Conservation (phyloP, 768 basidiomycete genomes). For the Hygrophorus russula region DNA sequence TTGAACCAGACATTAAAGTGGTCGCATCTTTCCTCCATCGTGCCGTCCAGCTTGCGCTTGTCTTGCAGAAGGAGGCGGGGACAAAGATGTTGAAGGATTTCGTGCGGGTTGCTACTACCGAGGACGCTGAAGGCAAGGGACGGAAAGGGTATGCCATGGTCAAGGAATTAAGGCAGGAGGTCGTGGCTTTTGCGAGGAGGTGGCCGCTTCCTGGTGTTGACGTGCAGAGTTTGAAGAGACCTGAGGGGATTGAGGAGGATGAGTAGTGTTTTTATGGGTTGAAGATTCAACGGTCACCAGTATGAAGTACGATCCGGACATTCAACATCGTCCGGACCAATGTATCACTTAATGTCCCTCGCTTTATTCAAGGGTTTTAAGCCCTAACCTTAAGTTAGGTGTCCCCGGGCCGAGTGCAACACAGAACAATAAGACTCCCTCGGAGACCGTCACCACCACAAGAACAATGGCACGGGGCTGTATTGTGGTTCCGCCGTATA, state of each 20-base stretch:
- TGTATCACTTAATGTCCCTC: no score
- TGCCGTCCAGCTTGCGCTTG: conserved; percentile 80
- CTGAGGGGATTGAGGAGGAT: conserved; percentile 40
- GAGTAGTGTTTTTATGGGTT: background rate
- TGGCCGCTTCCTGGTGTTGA: conserved; percentile 93
- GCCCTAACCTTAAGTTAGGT: no score
- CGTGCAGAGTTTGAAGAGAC: conserved; percentile 34
- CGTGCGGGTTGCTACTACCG: conserved; percentile 62
- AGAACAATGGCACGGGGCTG: no score
- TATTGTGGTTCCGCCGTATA: no score
- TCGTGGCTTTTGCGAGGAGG: conserved; percentile 65
- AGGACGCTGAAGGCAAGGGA: conserved; percentile 37
- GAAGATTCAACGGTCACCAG: conserved; percentile 48
- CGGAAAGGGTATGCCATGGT: conserved; percentile 65
- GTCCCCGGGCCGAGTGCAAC: no score
- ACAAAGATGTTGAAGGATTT: conserved; percentile 96
- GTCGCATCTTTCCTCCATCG: conserved; percentile 93
- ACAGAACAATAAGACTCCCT: no score
- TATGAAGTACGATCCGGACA: conserved; percentile 24
- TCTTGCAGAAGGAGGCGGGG: conserved; percentile 91
- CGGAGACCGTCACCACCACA: no score
- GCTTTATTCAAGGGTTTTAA: no score
- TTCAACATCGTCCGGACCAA: conserved; percentile 40
- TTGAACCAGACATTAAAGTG: conserved; percentile 72
- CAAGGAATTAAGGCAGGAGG: conserved; percentile 66